Conservation (phyloP, 148 eudicot species). For the Rhododendron henanense region DNA sequence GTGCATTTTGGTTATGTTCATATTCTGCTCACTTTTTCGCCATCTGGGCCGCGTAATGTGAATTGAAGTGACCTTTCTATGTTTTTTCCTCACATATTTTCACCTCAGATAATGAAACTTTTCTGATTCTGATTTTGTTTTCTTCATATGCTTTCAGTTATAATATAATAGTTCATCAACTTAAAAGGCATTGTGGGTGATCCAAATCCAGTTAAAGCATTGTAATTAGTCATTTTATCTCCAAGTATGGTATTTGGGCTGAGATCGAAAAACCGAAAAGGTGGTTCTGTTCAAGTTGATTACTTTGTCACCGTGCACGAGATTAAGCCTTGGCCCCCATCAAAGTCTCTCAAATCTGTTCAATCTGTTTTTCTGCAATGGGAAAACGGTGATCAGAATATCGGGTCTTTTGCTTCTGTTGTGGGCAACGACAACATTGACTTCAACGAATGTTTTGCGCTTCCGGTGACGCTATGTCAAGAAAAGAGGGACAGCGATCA, state of each 20-base stretch:
- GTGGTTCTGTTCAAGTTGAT: conserved; percentile 56
- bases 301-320: conserved; percentile 68
- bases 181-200: background rate
- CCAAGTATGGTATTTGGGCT: conserved; percentile 71
- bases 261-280: conserved; percentile 64
- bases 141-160: background rate
- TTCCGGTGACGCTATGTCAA: conserved; percentile 47
- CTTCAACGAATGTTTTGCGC: conserved; percentile 63
- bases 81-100: background rate
- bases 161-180: background rate
- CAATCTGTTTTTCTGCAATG: conserved; percentile 74
- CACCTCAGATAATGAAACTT: background rate
- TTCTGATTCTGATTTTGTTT: background rate
- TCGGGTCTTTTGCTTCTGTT: conserved; percentile 59
- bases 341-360: conserved; percentile 63
- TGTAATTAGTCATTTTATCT: background rate
- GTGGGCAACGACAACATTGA: conserved; percentile 54
- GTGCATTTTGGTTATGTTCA: background rate
- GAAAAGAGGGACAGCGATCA: conserved; percentile 38
- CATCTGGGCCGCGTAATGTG: background rate
- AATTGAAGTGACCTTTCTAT: background rate
- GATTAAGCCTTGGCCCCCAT: conserved; percentile 96
- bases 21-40: background rate
- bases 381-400: conserved; percentile 72
- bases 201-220: background rate